Base-by-base conservation (phyloP, 306 rosid species). In the Abrus precatorius region DNA sequence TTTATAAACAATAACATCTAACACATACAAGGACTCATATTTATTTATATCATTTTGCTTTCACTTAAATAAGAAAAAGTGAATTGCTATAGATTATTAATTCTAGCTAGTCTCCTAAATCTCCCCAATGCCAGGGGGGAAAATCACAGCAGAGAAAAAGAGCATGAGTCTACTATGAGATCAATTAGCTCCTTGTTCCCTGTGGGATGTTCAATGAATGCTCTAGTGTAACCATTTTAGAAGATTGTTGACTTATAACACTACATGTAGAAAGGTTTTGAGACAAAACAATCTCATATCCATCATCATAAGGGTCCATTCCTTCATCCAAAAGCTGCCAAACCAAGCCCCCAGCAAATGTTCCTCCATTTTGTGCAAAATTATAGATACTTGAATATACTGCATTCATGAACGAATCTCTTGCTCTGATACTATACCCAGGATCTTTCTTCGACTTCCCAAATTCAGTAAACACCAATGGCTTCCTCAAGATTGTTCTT, bases 271-370 rank as follows among this genome's bases (percentile, higher is more conserved):
- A 79, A 61, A 81, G 48, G 70, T 75, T 80, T 68, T 83, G 80
- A 20, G 86, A 75, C 53, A 88, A 66, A 83, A 90, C 89, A 55
- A 86, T 86, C 29, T 85, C 91, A 61, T 86, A 86, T 3, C 88
- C 87, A 75, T 90, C 91, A 72, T 49, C 3, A 61, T 76, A 83
- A 13, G 76, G 9, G 3, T 85, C 91, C 89, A 87, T 88, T 41
- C 85, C 85, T 79, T 82, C 85, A 20, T 86, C 90, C 80, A 87
- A 48, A 52, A 87, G 74, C 68, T 85, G 91, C 91, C 91, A 91
- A 76, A 89, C 87, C 77, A 87, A 59, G 0, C 85, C 95, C 1
- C 87, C 91, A 6, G 78, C 86, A 63, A 87, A 72, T 13, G 88
- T 65, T 54, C 90, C 88, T 54, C 86, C 82, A 36, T 48, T 77